phyloP scores from a whole-genome alignment of 2,329 filamentous ascomycete genomes.

The Penicillium expansum region DNA sequence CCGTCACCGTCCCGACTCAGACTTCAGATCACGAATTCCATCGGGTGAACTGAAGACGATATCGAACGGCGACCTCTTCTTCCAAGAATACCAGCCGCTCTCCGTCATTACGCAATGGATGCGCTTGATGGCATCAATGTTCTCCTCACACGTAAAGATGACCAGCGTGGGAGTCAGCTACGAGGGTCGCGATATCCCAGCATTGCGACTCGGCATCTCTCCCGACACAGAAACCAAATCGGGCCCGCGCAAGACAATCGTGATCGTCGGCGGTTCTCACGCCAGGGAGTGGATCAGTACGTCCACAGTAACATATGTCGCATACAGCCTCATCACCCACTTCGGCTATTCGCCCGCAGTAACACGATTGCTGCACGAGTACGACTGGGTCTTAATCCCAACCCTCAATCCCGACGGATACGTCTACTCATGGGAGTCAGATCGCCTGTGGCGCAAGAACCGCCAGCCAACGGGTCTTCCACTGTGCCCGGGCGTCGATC shows the following conservation, averaged over 20 bases:
- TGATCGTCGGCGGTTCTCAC: slow-evolving; percentile 83
- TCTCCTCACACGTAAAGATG: slow-evolving; percentile 72
- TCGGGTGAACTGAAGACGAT: slow-evolving; percentile 32
- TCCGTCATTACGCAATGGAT: slow-evolving; percentile 89
- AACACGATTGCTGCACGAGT: slow-evolving; percentile 74
- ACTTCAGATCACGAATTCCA: slow-evolving; percentile 29
- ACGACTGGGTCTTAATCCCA: slow-evolving; percentile 85
- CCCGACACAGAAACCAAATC: slow-evolving; percentile 49
- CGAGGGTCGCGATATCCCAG: slow-evolving; percentile 82
- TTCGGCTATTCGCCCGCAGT: slow-evolving; percentile 71
- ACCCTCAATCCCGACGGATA: slow-evolving; percentile 93
- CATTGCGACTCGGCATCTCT: slow-evolving; percentile 67
- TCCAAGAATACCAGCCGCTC: slow-evolving; percentile 85
- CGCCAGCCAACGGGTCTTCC: slow-evolving; percentile 73
- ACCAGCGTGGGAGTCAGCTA: slow-evolving; percentile 79
- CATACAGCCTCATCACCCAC: slow-evolving; percentile 80
- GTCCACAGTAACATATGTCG: slow-evolving; percentile 84
- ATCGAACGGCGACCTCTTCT: slow-evolving; percentile 67
- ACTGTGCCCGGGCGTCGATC: slow-evolving; percentile 83
- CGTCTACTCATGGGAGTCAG: slow-evolving; percentile 86
- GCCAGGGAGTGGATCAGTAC: slow-evolving; percentile 96
- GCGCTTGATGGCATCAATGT: slow-evolving; percentile 84
- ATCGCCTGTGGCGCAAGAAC: slow-evolving; percentile 94
- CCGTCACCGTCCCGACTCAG: slow-evolving; percentile 31
- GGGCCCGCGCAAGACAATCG: slow-evolving; percentile 66